These are phyloP conservation scores for Talaromyces sp. DNA, from an alignment of 2,329 filamentous ascomycete genomes.

Conservation along the genomic window DNA sequence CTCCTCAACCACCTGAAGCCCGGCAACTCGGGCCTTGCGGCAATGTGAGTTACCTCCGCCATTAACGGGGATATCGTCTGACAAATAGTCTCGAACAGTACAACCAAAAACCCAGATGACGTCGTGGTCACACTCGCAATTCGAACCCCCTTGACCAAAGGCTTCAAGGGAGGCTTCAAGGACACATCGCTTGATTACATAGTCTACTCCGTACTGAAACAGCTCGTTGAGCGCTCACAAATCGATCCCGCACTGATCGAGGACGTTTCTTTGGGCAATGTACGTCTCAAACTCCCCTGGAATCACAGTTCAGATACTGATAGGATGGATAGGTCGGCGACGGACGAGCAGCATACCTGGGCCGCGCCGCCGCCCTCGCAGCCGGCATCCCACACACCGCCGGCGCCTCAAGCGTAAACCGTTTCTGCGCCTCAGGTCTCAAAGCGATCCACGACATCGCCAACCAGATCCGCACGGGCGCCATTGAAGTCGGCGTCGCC, in stretches of 20 bases:
- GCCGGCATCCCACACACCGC: constrained; percentile 92
- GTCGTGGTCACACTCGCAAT: constrained; percentile 91
- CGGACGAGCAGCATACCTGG: constrained; percentile 81
- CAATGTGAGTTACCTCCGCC: constrained; percentile 63
- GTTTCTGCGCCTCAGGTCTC: constrained; percentile 95
- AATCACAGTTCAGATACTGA: background rate
- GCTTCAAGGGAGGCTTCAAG: constrained; percentile 88
- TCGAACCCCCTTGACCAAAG: constrained; percentile 85
- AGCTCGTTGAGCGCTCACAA: constrained; percentile 67
- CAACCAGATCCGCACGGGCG: constrained; percentile 72
- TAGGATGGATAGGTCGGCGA: constrained; percentile 62
- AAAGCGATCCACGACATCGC: constrained; percentile 95
- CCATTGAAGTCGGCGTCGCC: constrained; percentile 83
- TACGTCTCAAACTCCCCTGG: constrained; percentile 42
- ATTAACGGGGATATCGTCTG: background rate
- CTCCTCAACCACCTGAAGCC: constrained; percentile 74
- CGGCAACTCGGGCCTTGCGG: constrained; percentile 66
- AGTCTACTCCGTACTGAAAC: constrained; percentile 75
- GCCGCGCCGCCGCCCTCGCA: constrained; percentile 80
- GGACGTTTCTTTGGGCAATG: constrained; percentile 90
- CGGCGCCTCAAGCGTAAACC: constrained; percentile 76
- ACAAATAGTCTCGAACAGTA: constrained; percentile 50
- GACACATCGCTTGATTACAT: constrained; percentile 87
- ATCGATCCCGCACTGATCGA: constrained; percentile 78
- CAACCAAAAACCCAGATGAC: constrained; percentile 90